phyloP scores from a whole-genome alignment of 352 stramenopile species.

The Phytophthora melonis region DNA sequence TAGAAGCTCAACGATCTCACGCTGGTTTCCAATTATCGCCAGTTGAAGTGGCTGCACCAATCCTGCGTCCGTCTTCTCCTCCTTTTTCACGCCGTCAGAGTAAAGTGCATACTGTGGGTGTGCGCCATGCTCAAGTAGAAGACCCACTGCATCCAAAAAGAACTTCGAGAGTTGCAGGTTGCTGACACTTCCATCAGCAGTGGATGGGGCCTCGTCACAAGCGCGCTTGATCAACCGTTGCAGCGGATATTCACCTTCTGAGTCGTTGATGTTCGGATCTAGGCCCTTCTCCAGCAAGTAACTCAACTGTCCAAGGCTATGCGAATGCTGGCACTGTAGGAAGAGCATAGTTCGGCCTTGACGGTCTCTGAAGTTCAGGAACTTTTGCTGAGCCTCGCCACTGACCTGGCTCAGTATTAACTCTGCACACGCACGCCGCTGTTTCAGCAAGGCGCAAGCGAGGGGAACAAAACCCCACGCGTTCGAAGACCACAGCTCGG shows the following conservation, averaged over 20 bases:
- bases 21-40: conserved; percentile 57
- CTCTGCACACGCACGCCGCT: conserved; percentile 59
- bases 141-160: conserved; percentile 54
- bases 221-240: conserved; percentile 59
- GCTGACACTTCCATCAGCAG: conserved; percentile 11
- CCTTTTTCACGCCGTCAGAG: conserved; percentile 21
- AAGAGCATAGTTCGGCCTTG: conserved; percentile 85
- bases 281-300: conserved; percentile 79
- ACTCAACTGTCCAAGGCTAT: conserved; percentile 63
- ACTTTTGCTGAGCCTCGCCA: conserved; percentile 61
- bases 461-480: conserved; percentile 81
- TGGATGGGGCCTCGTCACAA: conserved; percentile 39
- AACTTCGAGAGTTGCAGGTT: conserved; percentile 44
- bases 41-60: conserved; percentile 66
- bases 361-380: conserved; percentile 78
- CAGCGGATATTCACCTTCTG: conserved; percentile 67
- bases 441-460: conserved; percentile 75
- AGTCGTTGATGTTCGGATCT: conserved; percentile 74
- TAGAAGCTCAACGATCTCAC: conserved; percentile 60
- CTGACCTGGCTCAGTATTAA: conserved; percentile 65
- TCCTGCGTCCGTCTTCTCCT: conserved; percentile 13
- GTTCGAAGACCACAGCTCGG: conserved; percentile 77
- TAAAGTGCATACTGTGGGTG: conserved; percentile 56
- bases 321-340: conserved; percentile 81
- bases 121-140: conserved; percentile 65